phyloP scores from a whole-genome alignment of 163 green algal genomes.

The Botryococcus braunii region DNA sequence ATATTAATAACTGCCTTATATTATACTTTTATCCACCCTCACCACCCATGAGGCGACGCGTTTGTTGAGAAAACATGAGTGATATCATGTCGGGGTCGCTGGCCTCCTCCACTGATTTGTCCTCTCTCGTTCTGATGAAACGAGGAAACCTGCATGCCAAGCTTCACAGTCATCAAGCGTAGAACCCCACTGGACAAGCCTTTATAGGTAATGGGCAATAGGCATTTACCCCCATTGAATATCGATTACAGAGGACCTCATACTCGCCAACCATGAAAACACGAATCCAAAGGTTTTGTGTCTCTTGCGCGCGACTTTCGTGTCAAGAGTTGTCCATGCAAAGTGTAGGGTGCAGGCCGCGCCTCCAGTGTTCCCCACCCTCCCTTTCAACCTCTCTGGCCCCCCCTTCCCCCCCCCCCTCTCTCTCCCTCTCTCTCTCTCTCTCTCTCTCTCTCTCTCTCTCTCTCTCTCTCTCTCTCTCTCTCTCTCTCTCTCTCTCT shows the following conservation, averaged over 20 bases:
- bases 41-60: too few relatives aligned
- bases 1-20: too few relatives aligned
- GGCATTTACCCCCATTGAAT: not conserved
- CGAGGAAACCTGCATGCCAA: constrained; percentile 36
- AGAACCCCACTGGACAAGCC: not conserved
- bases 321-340: not conserved
- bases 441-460: too few relatives aligned
- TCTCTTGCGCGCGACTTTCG: not conserved
- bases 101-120: constrained; percentile 50
- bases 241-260: not conserved
- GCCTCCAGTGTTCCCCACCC: too few relatives aligned
- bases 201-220: not conserved
- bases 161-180: not conserved
- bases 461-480: too few relatives aligned
- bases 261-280: not conserved
- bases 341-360: too few relatives aligned
- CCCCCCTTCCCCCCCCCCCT: too few relatives aligned
- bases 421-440: too few relatives aligned
- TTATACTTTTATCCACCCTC: too few relatives aligned
- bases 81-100: constrained; percentile 39
- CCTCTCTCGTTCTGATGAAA: constrained; percentile 20
- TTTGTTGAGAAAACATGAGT: too few relatives aligned
- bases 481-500: too few relatives aligned
- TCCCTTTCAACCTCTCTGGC: too few relatives aligned
- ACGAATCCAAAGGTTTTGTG: not conserved